phyloP scores from a whole-genome alignment of 2,329 filamentous ascomycete genomes.

The Gnomoniopsis smithogilvyi region DNA sequence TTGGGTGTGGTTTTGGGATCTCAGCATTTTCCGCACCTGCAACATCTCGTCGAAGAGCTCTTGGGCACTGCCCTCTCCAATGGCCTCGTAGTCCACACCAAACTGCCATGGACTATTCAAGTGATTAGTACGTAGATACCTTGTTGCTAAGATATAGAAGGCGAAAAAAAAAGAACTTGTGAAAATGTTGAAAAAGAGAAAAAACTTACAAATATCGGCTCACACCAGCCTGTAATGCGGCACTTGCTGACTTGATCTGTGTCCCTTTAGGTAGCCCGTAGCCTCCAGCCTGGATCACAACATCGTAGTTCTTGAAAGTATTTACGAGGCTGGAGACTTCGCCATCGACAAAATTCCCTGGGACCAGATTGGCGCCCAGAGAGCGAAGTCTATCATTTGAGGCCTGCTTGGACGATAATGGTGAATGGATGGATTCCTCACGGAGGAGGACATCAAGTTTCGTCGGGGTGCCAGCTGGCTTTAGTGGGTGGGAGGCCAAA shows the following conservation, averaged over 20 bases:
- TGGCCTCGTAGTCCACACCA: slow-evolving; percentile 67
- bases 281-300: slow-evolving; percentile 59
- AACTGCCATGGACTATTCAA: slow-evolving; percentile 62
- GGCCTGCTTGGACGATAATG: slow-evolving; percentile 33
- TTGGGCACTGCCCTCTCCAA: slow-evolving; percentile 57
- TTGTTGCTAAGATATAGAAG: no score
- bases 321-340: slow-evolving; percentile 34
- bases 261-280: slow-evolving; percentile 54
- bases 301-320: slow-evolving; percentile 45
- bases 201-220: slow-evolving; percentile 46
- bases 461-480: slow-evolving; percentile 25
- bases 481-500: slow-evolving; percentile 44
- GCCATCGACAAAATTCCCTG: slow-evolving; percentile 40
- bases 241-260: slow-evolving; percentile 54
- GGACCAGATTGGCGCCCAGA: slow-evolving; percentile 38
- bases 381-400: slow-evolving; percentile 31
- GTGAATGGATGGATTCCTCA: slow-evolving; percentile 38
- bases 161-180: no score
- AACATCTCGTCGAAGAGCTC: slow-evolving; percentile 68
- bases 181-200: not conserved
- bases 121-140: not conserved
- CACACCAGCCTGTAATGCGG: slow-evolving; percentile 48
- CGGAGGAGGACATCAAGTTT: slow-evolving; percentile 55
- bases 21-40: slow-evolving; percentile 50
- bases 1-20: slow-evolving; percentile 41